Conservation (phyloP, 78 protist species). For the Emiliania huxleyi region DNA sequence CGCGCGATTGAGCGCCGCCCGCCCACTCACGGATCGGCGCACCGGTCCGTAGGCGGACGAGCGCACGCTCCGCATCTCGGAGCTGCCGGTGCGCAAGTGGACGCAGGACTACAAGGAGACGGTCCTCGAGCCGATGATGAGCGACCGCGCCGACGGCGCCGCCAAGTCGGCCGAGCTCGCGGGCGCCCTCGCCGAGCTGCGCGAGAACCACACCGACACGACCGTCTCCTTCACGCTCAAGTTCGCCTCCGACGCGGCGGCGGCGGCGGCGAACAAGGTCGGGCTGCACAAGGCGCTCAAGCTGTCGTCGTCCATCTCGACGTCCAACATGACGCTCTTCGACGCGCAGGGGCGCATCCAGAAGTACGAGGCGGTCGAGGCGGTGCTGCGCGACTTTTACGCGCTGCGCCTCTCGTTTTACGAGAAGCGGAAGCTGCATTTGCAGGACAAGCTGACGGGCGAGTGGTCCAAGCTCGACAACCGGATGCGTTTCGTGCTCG, state of each 20-base stretch:
- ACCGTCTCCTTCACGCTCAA: conserved; percentile 57
- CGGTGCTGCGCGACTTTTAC: conserved; percentile 82
- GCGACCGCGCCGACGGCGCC: conserved; percentile 1
- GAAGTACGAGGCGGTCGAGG: conserved; percentile 66
- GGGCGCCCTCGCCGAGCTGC: conserved; percentile 65
- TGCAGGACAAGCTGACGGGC: neutral
- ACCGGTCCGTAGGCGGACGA: too few relatives aligned
- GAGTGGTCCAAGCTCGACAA: conserved; percentile 31
- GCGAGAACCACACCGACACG: conserved; percentile 87
- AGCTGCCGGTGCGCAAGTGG: conserved; percentile 20
- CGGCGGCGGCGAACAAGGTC: conserved; percentile 7
- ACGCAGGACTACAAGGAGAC: conserved; percentile 75
- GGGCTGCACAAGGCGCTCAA: conserved; percentile 71
- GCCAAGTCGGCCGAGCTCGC: conserved; percentile 10
- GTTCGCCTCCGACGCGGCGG: neutral
- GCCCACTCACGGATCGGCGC: too few relatives aligned
- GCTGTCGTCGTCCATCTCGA: conserved; percentile 50
- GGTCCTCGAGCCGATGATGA: conserved; percentile 16
- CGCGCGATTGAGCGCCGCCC: too few relatives aligned
- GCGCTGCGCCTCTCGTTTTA: conserved; percentile 70
- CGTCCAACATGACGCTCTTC: conserved; percentile 84
- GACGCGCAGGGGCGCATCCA: conserved; percentile 76
- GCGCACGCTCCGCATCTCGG: conserved; percentile 26
- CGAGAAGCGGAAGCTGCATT: conserved; percentile 66
- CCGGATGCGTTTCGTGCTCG: conserved; percentile 39